Base-by-base conservation (phyloP, 306 rosid genomes). In the Alnus rubra region DNA sequence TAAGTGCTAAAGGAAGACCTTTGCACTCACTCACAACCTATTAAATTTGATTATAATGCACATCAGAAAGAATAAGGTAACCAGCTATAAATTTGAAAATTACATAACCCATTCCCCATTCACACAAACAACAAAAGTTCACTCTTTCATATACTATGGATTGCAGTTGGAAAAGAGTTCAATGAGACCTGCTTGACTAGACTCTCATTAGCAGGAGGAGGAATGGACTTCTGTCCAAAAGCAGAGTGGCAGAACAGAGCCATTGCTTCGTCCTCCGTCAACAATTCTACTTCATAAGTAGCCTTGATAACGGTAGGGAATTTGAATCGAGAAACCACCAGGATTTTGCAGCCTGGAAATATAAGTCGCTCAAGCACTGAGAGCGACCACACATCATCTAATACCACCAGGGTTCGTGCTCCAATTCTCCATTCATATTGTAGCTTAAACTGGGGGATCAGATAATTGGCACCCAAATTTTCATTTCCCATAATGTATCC, bases 241-340 rank as follows among this genome's bases (percentile, higher is more conserved):
- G 97, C 97, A 81, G 91, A 91, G 82, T 87, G 93, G 82, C 97
- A 94, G 86, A 94, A 94, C 78, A 94, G 81, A 79, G 97, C 74
- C 47, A 88, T 16, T 15, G 98, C 95, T 76, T 89, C 94, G 68
- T 87, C 86, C 75, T 87, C 91, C 49, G 81, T 83, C 79, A 94
- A 74, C 82, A 94, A 83, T 65, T 93, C 97, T 49, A 94, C 90
- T 7, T 92, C 88, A 79, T 89, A 87, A 15, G 90, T 84, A 28
- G 84, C 85, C 74, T 76, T 78, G 8, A 52, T 56, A 74, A 85
- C 49, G 7, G 75, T 73, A 23, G 86, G 94, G 75, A 88, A 94
- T 58, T 79, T 89, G 82, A 62, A 79, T 48, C 98, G 86, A 1
- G 98, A 94, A 53, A 90, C 97, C 1, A 90, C 97, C 1, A 94